phyloP scores from a whole-genome alignment of 106 monocot species.

The Iris macrosiphon region DNA sequence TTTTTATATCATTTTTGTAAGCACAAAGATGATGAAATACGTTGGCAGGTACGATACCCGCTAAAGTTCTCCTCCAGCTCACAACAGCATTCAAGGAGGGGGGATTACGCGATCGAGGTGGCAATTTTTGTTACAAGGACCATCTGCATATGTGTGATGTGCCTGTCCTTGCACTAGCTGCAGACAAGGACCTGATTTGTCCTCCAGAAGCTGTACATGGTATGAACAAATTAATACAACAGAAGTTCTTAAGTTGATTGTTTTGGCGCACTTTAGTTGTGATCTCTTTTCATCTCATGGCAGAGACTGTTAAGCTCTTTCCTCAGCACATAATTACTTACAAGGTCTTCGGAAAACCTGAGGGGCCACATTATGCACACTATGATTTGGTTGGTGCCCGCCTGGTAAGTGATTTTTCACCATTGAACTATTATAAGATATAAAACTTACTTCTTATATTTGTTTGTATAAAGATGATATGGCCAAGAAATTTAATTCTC shows the following conservation, averaged over 20 bases:
- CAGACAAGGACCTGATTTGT: slow-evolving; percentile 86
- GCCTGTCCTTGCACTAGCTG: slow-evolving; percentile 82
- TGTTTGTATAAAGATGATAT: no score
- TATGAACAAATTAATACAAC: no score
- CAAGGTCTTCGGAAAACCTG: slow-evolving; percentile 68
- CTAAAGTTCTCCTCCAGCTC: slow-evolving; percentile 79
- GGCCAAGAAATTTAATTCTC: no score
- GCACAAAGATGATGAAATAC: no score
- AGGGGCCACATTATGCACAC: slow-evolving; percentile 91
- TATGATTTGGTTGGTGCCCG: slow-evolving; percentile 90
- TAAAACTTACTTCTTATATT: no score
- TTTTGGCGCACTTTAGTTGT: no score
- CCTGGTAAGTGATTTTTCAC: slow-evolving; percentile 35
- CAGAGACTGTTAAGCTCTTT: slow-evolving; percentile 87
- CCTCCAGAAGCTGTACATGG: slow-evolving; percentile 96
- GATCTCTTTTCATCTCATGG: background rate
- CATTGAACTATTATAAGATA: no score
- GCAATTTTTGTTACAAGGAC: slow-evolving; percentile 73
- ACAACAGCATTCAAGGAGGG: slow-evolving; percentile 78
- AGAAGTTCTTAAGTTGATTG: no score
- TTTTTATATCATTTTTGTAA: no score
- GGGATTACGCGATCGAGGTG: slow-evolving; percentile 58
- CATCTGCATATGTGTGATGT: slow-evolving; percentile 53
- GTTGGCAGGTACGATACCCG: slow-evolving; percentile 87
- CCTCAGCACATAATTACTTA: slow-evolving; percentile 52